phyloP scores from a whole-genome alignment of 495 filamentous ascomycete genomes.

The Polyplosphaeria fusca region DNA sequence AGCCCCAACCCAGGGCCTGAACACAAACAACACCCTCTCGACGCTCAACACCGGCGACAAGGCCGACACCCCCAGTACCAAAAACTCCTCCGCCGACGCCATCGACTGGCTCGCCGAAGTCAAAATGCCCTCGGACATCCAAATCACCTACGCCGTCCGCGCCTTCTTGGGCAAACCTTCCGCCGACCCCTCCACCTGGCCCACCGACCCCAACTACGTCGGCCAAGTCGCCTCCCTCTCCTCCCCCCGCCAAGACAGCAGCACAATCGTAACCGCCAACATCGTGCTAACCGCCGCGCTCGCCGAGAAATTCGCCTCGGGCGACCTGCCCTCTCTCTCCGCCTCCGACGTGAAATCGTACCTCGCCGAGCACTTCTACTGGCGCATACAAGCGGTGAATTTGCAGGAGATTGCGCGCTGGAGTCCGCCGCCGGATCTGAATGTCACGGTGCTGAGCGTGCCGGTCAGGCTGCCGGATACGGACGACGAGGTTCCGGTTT shows the following conservation, averaged over 20 bases:
- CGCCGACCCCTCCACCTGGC: slow-evolving; percentile 9
- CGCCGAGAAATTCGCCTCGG: slow-evolving; percentile 9
- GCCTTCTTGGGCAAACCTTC: slow-evolving; percentile 13
- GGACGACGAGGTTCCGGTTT: slow-evolving; percentile 8
- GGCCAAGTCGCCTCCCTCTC: slow-evolving; percentile 14
- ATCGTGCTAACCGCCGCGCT: slow-evolving; percentile 15
- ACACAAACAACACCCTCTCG: slow-evolving; percentile 12
- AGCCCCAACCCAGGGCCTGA: slow-evolving; percentile 11
- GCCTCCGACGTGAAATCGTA: slow-evolving; percentile 4
- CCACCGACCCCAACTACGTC: slow-evolving; percentile 25
- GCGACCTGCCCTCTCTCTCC: slow-evolving; percentile 10
- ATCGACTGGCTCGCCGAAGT: slow-evolving; percentile 23
- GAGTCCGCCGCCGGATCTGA: slow-evolving; percentile 5
- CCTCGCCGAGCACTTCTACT: slow-evolving; percentile 18
- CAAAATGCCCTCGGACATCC: slow-evolving; percentile 19
- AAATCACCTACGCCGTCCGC: slow-evolving; percentile 15
- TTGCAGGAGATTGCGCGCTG: slow-evolving; percentile 3
- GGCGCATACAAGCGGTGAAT: slow-evolving; percentile 9
- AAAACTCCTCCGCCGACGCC: slow-evolving; percentile 8
- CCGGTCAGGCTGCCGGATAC: slow-evolving; percentile 14
- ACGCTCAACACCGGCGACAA: background rate
- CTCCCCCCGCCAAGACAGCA: background rate
- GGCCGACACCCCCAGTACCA: background rate
- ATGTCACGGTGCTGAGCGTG: slow-evolving; percentile 16
- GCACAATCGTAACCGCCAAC: slow-evolving; percentile 17